phyloP scores from a whole-genome alignment of 164 flowering plant genomes.

The Euptelea pleiosperma region DNA sequence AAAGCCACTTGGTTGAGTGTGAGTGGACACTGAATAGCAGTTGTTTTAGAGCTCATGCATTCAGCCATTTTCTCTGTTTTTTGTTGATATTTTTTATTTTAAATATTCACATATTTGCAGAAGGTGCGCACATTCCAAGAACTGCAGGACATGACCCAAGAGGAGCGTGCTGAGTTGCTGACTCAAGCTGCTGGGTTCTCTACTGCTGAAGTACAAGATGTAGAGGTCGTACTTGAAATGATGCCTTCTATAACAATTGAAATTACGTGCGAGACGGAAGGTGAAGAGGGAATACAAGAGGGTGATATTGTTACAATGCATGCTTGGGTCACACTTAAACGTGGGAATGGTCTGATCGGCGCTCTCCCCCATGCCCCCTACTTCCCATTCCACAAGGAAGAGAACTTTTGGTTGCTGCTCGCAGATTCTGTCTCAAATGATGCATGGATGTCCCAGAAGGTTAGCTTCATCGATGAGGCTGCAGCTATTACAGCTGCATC shows the following conservation, averaged over 20 bases:
- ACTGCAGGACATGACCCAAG: slow-evolving; percentile 52
- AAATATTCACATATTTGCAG: slow-evolving; percentile 36
- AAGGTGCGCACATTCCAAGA: slow-evolving; percentile 83
- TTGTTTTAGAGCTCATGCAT: not conserved
- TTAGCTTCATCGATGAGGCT: slow-evolving; percentile 82
- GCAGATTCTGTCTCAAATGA: slow-evolving; percentile 70
- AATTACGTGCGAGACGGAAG: slow-evolving; percentile 83
- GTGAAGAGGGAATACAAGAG: slow-evolving; percentile 95
- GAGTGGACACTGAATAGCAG: no score
- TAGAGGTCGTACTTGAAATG: slow-evolving; percentile 79
- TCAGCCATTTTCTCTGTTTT: not conserved
- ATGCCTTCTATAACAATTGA: slow-evolving; percentile 72
- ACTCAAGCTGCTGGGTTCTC: slow-evolving; percentile 74
- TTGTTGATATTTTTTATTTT: no score
- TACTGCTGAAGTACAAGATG: slow-evolving; percentile 54
- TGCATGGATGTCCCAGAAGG: slow-evolving; percentile 83
- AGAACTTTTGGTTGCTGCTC: slow-evolving; percentile 78
- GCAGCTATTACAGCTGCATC: slow-evolving; percentile 76
- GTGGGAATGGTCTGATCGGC: slow-evolving; percentile 65
- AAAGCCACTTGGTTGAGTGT: no score
- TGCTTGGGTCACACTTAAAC: slow-evolving; percentile 78
- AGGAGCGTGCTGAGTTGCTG: slow-evolving; percentile 73
- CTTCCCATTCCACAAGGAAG: slow-evolving; percentile 93
- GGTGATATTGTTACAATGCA: slow-evolving; percentile 89
- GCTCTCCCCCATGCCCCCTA: slow-evolving; percentile 90